These are phyloP conservation scores for Antitrichia curtipendula DNA, from an alignment of 225 moss, liverwort and hornwort genomes.

Conservation along the genomic window DNA sequence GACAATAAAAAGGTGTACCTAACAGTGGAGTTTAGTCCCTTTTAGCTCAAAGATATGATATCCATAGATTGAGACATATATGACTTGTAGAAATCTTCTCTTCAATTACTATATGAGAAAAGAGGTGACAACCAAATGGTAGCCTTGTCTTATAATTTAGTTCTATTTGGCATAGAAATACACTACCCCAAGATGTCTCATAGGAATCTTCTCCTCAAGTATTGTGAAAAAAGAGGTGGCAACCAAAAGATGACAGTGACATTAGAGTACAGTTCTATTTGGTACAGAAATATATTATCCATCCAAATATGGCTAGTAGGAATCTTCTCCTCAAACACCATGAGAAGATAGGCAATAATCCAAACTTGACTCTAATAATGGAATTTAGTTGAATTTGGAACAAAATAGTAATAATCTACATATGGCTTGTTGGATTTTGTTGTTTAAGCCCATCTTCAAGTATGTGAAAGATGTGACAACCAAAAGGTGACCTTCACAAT, in stretches of 20 bases:
- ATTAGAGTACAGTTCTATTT: neutral
- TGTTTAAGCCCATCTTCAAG: neutral
- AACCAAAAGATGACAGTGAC: neutral
- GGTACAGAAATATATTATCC: rapidly evolving
- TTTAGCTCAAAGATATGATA: neutral
- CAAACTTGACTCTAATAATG: rapidly evolving
- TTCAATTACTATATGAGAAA: no score
- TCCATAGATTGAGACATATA: rapidly evolving
- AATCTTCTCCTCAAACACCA: neutral
- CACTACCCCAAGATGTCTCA: no score
- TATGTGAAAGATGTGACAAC: neutral
- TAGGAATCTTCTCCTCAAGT: neutral
- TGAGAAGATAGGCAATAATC: neutral
- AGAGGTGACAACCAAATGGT: neutral
- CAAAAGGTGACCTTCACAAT: neutral
- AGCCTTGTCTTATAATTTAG: no score
- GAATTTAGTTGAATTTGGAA: neutral
- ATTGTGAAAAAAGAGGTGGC: neutral
- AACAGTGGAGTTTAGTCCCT: neutral
- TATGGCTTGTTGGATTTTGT: neutral
- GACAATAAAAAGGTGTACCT: neutral
- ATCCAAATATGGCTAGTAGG: neutral
- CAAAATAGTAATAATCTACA: neutral
- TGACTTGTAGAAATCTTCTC: neutral
- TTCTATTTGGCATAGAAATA: no score